Evolutionary conservation across 805 yeast genomes (phyloP).

Genomic region (Zygosaccharomyces kombuchaensis): DNA sequence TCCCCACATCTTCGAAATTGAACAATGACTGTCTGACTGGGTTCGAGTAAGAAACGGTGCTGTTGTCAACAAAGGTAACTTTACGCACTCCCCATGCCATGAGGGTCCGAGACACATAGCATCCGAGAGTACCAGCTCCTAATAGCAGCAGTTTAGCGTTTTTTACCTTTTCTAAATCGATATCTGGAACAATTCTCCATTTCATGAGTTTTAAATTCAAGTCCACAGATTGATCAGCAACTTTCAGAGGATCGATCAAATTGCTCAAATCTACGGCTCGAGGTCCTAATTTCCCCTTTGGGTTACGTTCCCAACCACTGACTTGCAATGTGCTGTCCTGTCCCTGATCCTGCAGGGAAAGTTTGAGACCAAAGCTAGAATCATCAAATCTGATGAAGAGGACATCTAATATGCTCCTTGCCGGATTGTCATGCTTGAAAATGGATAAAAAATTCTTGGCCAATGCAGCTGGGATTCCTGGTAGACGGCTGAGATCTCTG

Average conservation of each 20-base stretch:
- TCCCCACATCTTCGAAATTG: slow-evolving; percentile 79
- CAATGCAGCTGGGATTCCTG: slow-evolving; percentile 46
- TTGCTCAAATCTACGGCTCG: slow-evolving; percentile 79
- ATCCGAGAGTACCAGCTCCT: slow-evolving; percentile 97
- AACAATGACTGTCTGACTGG: slow-evolving; percentile 94
- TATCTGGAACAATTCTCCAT: slow-evolving; percentile 87
- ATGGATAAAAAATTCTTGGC: slow-evolving; percentile 55
- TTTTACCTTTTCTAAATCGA: slow-evolving; percentile 64
- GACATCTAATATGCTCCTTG: slow-evolving; percentile 35
- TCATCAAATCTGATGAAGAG: slow-evolving; percentile 39
- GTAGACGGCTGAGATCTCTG: slow-evolving; percentile 38
- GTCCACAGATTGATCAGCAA: slow-evolving; percentile 91
- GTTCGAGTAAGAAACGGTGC: slow-evolving; percentile 83
- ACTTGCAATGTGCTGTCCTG: slow-evolving; percentile 38
- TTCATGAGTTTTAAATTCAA: slow-evolving; percentile 89
- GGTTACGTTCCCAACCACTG: slow-evolving; percentile 89
- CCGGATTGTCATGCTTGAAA: slow-evolving; percentile 35
- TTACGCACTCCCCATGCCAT: slow-evolving; percentile 92
- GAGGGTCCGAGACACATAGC: slow-evolving; percentile 79
- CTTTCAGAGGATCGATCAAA: slow-evolving; percentile 70
- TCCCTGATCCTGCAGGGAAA: slow-evolving; percentile 15
- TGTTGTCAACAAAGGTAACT: slow-evolving; percentile 86
- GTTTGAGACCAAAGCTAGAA: slow-evolving; percentile 29
- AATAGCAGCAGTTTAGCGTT: slow-evolving; percentile 62
- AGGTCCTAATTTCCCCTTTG: slow-evolving; percentile 69